Evolutionary conservation across 345 rosid species (phyloP).

Genomic region (Euphorbia pulcherrima): DNA sequence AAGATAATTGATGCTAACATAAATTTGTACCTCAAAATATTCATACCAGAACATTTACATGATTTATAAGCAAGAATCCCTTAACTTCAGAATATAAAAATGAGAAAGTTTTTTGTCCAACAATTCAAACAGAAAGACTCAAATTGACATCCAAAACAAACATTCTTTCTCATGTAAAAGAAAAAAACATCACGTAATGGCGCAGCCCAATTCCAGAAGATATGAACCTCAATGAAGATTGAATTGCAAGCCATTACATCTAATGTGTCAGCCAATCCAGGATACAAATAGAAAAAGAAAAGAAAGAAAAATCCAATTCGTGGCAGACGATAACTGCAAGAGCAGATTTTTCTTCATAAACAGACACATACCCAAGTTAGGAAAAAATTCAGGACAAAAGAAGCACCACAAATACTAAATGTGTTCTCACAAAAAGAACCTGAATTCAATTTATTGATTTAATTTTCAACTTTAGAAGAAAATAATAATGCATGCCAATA

Average conservation of each 20-base stretch:
- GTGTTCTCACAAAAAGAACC: background rate
- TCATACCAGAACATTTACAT: background rate
- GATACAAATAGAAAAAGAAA: no score
- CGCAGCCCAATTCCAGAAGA: background rate
- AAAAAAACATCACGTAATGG: background rate
- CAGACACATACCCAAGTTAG: background rate
- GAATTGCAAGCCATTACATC: background rate
- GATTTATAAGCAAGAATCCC: background rate
- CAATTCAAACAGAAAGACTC: background rate
- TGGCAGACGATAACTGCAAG: background rate
- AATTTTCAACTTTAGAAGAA: background rate
- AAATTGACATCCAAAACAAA: background rate
- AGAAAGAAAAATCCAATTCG: background rate
- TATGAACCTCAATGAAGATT: background rate
- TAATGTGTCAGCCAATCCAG: background rate
- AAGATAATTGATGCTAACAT: background rate
- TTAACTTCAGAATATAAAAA: background rate
- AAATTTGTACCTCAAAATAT: background rate
- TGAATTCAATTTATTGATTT: background rate
- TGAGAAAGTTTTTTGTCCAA: background rate
- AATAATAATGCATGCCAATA: constrained; percentile 8
- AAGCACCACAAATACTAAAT: background rate
- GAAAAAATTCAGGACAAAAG: background rate
- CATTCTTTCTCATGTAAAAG: background rate
- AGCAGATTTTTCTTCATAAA: background rate